A percentile compares a stretch with the other conserved stretches of the same genome.
Evolutionary conservation across 352 stramenopile species (phyloP).

Genomic region (Phytopythium aichiense): DNA sequence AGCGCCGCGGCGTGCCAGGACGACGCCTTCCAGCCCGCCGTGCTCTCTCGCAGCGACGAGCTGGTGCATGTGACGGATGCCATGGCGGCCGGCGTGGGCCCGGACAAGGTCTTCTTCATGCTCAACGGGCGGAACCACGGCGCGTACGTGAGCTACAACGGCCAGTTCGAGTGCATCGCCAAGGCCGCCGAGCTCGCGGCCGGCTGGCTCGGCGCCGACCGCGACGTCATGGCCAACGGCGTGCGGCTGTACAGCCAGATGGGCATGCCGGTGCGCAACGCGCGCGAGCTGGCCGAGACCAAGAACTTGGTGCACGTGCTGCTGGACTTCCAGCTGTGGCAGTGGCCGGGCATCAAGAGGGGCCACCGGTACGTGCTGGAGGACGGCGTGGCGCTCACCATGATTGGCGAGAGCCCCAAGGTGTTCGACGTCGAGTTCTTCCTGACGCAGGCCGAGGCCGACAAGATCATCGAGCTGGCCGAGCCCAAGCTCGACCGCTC

Average conservation of each 20-base stretch:
- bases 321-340: conserved; percentile 82
- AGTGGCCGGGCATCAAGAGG: conserved; percentile 80
- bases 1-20: conserved; percentile 30
- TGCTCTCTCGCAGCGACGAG: conserved; percentile 19
- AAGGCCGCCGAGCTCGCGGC: conserved; percentile 41
- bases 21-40: conserved; percentile 22
- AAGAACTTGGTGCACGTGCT: conserved; percentile 70
- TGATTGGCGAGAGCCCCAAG: conserved; percentile 57
- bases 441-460: conserved; percentile 48
- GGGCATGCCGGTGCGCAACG: conserved; percentile 49
- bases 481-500: conserved; percentile 52
- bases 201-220: conserved; percentile 61
- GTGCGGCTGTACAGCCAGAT: conserved; percentile 74
- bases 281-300: conserved; percentile 37
- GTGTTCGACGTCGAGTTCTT: conserved; percentile 76
- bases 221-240: conserved; percentile 59
- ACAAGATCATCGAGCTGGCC: conserved; percentile 50
- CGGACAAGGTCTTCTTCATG: conserved; percentile 77
- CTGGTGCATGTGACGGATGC: conserved; percentile 52
- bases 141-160: conserved; percentile 76
- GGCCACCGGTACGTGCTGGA: conserved; percentile 71
- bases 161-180: conserved; percentile 56
- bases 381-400: conserved; percentile 67
- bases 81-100: conserved; percentile 30
- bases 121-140: conserved; percentile 83